Base-by-base conservation (phyloP, 208 protist species). In the Wallacemonas sp. region DNA sequence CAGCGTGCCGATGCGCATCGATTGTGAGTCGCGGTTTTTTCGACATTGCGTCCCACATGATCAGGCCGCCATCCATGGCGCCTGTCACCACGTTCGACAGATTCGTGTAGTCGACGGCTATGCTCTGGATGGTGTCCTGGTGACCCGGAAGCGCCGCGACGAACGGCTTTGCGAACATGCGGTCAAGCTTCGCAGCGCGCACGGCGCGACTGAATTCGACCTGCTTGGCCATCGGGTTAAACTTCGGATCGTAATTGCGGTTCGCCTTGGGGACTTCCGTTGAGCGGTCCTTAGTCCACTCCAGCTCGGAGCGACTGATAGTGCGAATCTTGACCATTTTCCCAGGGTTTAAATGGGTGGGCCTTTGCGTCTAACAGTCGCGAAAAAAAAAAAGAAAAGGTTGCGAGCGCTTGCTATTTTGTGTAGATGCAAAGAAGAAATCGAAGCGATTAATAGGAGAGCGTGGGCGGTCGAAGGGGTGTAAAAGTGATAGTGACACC, bases 111-210 rank as follows among this genome's bases (percentile, higher is more conserved):
- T 96, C 91, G 24, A 85, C 83, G 32, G 92, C 94, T 52, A 98
- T 85, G 41, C 77, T 91, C 38, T 91, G 89, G 73, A 98, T 96
- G 4, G 90, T 95, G 63, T 98, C 94, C 10, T 92, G 68, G 63
- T 98, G 96, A 2, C 93, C 94, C 34, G 73, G 59, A 6, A 98
- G 70, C 1, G 92, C 83, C 9, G 79, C 87, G 10, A 98, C 73
- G 82, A 99, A 99, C 26, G 98, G 98, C 70, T 98, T 98, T 8
- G 97, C 95, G 78, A 99, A 99, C 79, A 98, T 93, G 22, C 92
- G 86, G 71, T 99, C 97, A 48, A 98, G 75, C 66, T 99, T 99
- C 6, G 88, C 89, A 12, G 97, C 93, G 66, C 94, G 91, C 24
- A 99, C 79, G 22, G 98, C 98, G 33, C 98, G 86, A 12, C 87